These are phyloP conservation scores for Parastagonospora nodorum DNA, from an alignment of 2,329 filamentous ascomycete species.

Conservation along the genomic window DNA sequence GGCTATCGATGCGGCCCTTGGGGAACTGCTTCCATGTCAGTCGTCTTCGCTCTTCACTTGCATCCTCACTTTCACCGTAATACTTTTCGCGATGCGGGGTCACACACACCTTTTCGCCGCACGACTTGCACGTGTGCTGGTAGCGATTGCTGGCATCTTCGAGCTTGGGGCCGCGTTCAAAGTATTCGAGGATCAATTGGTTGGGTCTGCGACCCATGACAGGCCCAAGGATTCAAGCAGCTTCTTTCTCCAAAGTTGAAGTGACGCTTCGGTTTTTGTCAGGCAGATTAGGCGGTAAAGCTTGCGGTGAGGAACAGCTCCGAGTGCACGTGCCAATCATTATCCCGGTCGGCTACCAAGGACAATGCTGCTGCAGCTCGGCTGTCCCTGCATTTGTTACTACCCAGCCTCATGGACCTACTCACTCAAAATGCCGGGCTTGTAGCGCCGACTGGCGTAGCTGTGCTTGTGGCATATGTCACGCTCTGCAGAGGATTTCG, in stretches of 20 bases:
- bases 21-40: slow-evolving; percentile 62
- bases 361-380: too few relatives aligned
- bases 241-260: slow-evolving; percentile 1
- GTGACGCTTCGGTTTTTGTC: slow-evolving; percentile 8
- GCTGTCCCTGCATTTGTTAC: neutral
- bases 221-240: slow-evolving; percentile 5
- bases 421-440: neutral
- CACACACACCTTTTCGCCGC: slow-evolving; percentile 68
- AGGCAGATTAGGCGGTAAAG: slow-evolving; percentile 11
- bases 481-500: slow-evolving; percentile 44
- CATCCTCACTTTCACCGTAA: slow-evolving; percentile 6
- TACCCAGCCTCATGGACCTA: neutral
- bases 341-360: too few relatives aligned
- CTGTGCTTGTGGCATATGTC: slow-evolving; percentile 33
- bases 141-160: slow-evolving; percentile 91
- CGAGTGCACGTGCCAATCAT: too few relatives aligned
- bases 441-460: slow-evolving; percentile 9
- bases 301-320: slow-evolving; percentile 6
- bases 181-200: slow-evolving; percentile 84
- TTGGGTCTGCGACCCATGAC: slow-evolving; percentile 83
- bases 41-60: slow-evolving; percentile 2
- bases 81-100: slow-evolving; percentile 20
- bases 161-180: slow-evolving; percentile 83
- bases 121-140: slow-evolving; percentile 86
- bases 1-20: slow-evolving; percentile 83